Evolutionary conservation across 805 yeast species (phyloP), one percentile per base, ranked within the genome.

Genomic region (Metschnikowia continentalis): DNA sequence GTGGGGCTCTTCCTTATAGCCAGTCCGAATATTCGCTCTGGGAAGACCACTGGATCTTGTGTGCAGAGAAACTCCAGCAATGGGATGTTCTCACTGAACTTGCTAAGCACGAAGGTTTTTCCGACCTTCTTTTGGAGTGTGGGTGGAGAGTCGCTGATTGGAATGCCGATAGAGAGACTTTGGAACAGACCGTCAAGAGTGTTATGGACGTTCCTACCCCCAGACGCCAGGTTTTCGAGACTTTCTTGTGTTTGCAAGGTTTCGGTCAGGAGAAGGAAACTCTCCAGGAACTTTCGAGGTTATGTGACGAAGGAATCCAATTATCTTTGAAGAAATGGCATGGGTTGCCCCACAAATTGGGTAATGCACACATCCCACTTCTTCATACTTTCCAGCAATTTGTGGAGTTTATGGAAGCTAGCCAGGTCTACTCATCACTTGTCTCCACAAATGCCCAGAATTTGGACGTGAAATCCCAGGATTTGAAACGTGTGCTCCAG

Each of bases 121-220:
- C 97, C 0, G 99, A 94, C 62, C 75, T 94, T 56, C 71, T 95
- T 23, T 74, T 94, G n/a, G 99, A 94, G 67, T 95, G 99, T 77
- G 99, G 98, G 36, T 94, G 99, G 99, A 79, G 99, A 62, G 96
- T 94, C 37, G 97, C 99, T 6, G 98, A 94, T 63, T 94, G 99
- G 99, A 86, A 85, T 53, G 84, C 95, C 7, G 99, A 95, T 62
- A 80, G 91, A 56, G 98, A 92, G 57, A 94, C 98, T 0, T 73
- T 94, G 36, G 97, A 91, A 63, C 96, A 89, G 62, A 86, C 96
- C 1, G 96, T 94, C 23, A 89, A 90, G 67, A 88, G 95, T 40
- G 96, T 94, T 5, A 90, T 94, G 96, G 99, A 94, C 69, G 97
- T 91, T 23, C 98, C 99, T 3, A 95, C 99, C 0, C 98, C 99